phyloP scores from a whole-genome alignment of 2,329 filamentous ascomycete species.

The Magnaporthiopsis rhizophila region DNA sequence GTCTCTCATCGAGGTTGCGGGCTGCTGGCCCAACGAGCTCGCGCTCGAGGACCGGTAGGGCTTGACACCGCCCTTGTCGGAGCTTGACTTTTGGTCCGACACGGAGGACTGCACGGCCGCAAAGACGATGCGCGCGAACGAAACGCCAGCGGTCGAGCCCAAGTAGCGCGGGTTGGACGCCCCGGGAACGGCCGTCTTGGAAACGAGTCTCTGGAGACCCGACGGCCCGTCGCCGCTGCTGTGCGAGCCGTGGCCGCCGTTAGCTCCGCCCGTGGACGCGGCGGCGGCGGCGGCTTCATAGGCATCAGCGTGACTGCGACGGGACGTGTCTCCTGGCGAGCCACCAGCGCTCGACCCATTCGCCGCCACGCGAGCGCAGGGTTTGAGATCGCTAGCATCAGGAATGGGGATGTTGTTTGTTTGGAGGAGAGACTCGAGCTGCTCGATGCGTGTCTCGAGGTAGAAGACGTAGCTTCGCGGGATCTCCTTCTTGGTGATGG shows the following conservation, averaged over 20 bases:
- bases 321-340: constrained; percentile 25
- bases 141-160: constrained; percentile 82
- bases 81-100: constrained; percentile 55
- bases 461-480: constrained; percentile 89
- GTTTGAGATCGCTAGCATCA: constrained; percentile 61
- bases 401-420: constrained; percentile 65
- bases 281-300: constrained; percentile 12
- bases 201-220: constrained; percentile 57
- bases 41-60: constrained; percentile 47
- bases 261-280: constrained; percentile 13
- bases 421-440: constrained; percentile 69
- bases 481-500: constrained; percentile 93
- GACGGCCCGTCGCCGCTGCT: constrained; percentile 47
- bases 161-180: constrained; percentile 73
- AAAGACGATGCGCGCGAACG: constrained; percentile 89
- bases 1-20: constrained; percentile 75
- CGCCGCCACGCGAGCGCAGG: constrained; percentile 40
- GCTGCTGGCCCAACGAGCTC: constrained; percentile 13
- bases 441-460: constrained; percentile 76
- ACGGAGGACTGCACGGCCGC: constrained; percentile 76
- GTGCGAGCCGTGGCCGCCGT: constrained; percentile 16
- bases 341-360: constrained; percentile 25
- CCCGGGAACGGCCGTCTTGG: constrained; percentile 38
- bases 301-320: constrained; percentile 24
- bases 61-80: constrained; percentile 55